Base-by-base conservation (phyloP, 225 moss, liverwort and hornwort species). In the Sphagnum tenellum region DNA sequence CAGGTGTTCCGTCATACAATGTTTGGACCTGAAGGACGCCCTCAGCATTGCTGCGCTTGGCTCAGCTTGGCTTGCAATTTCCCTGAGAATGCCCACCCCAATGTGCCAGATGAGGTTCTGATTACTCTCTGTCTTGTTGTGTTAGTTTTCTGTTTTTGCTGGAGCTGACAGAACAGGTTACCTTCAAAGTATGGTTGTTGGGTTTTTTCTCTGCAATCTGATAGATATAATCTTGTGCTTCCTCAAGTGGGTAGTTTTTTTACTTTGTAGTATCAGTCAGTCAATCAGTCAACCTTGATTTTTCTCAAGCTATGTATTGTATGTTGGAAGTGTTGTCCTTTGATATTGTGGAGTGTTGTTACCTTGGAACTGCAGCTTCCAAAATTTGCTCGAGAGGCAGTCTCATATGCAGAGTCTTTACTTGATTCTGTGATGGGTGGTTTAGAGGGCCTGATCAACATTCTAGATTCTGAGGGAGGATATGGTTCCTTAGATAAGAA, bases 31-130 rank as follows among this genome's bases (percentile, higher is more conserved):
- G 98, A 98, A 73, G 98, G 98, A 55, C 78, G 98, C 62, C 98
- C 98, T 12, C 98, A 98, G 69, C 98, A 98, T 63, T 98, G 98
- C 78, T 98, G 98, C 76, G 90, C 98, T 57, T 98, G 98, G 98
- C 81, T 98, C 9, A 83, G 90, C 12, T 73, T 98, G 48, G 93
- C 93, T 29, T 93, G 89, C 73, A 61, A 83, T 66, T 98, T 98
- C 73, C 85, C 98, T 69, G 98, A 98, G 67, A 98, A 98, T 79
- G 93, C 87, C 46, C 98, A 98, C 68, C 90, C 87, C 13, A 89
- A 83, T 74, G 86, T 98, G 62, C 98, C 93, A 0, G 98, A 98
- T 49, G 98, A 98, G 81, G 86, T 89, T 13, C 29, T 29, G 29
- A 29, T 29, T 29, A 1, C 29, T 0, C 29, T 29, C 29, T 29